Evolutionary conservation across 495 filamentous ascomycete species (phyloP).

Genomic region (Delitschia confertaspora): DNA sequence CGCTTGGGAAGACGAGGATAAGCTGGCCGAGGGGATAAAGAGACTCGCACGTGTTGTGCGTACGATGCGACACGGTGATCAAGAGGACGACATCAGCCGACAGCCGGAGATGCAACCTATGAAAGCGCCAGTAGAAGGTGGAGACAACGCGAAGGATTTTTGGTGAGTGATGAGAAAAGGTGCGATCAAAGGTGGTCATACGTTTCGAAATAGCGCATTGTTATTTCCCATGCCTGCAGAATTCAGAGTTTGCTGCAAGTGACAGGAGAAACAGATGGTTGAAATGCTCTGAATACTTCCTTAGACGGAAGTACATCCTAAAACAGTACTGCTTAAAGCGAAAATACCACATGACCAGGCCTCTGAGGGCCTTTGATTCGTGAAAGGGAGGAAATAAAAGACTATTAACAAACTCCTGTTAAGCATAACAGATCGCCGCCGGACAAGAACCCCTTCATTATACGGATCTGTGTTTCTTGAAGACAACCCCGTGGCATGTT

Average conservation of each 20-base stretch:
- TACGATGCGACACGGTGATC: constrained; percentile 28
- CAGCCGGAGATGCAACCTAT: constrained; percentile 13
- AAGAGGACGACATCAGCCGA: constrained; percentile 1
- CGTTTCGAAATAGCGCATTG: neutral
- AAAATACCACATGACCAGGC: neutral
- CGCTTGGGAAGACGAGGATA: constrained; percentile 62
- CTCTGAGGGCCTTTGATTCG: neutral
- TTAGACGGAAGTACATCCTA: too few species aligned
- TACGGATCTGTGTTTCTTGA: constrained; percentile 1
- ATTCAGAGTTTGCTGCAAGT: too few species aligned
- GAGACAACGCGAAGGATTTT: constrained; percentile 14
- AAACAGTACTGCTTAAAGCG: too few species aligned
- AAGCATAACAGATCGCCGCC: constrained; percentile 9
- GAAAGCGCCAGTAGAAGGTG: constrained; percentile 1
- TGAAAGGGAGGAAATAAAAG: neutral
- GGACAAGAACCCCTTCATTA: too few species aligned
- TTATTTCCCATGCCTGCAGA: constrained; percentile 1
- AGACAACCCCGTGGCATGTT: constrained; percentile 1
- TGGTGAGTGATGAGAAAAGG: constrained; percentile 8
- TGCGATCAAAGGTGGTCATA: neutral
- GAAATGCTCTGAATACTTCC: too few species aligned
- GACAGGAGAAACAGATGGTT: too few species aligned
- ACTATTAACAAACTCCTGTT: too few species aligned
- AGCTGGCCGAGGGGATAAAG: constrained; percentile 58
- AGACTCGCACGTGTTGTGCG: constrained; percentile 47